phyloP scores from a whole-genome alignment of 345 rosid genomes.

The Salix koriyanagi region DNA sequence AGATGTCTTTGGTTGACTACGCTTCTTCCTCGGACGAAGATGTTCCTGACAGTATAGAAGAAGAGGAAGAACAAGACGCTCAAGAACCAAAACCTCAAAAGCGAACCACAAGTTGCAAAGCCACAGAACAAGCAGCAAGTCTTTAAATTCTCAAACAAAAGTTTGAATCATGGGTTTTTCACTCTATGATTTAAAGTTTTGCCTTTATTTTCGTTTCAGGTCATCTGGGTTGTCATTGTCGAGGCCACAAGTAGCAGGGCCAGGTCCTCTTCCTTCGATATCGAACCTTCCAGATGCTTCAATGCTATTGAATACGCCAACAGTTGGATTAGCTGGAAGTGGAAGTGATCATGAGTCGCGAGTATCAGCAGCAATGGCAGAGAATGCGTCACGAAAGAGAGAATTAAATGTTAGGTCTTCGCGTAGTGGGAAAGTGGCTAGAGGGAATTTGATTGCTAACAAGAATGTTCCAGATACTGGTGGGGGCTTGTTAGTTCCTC shows the following conservation, averaged over 20 bases:
- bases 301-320: conserved; percentile 55
- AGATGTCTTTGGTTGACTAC: conserved; percentile 69
- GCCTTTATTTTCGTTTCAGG: conserved; percentile 24
- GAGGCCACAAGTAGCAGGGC: background rate
- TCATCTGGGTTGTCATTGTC: conserved; percentile 9
- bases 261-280: conserved; percentile 13
- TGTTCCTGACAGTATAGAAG: conserved; percentile 24
- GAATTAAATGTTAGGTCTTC: conserved; percentile 40
- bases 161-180: background rate
- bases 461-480: conserved; percentile 59
- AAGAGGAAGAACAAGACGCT: background rate
- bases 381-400: conserved; percentile 62
- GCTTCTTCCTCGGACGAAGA: conserved; percentile 65
- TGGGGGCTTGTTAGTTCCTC: conserved; percentile 65
- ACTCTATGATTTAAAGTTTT: background rate
- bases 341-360: conserved; percentile 66
- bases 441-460: conserved; percentile 45
- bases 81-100: background rate
- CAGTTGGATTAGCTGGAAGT: conserved; percentile 22
- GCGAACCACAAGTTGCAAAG: conserved; percentile 16
- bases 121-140: conserved; percentile 31
- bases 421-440: conserved; percentile 55
- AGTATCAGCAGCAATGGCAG: conserved; percentile 74
- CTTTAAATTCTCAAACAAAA: background rate
- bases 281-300: conserved; percentile 85